Base-by-base conservation (phyloP, 116 monocot genomes). In the Zostera marina region DNA sequence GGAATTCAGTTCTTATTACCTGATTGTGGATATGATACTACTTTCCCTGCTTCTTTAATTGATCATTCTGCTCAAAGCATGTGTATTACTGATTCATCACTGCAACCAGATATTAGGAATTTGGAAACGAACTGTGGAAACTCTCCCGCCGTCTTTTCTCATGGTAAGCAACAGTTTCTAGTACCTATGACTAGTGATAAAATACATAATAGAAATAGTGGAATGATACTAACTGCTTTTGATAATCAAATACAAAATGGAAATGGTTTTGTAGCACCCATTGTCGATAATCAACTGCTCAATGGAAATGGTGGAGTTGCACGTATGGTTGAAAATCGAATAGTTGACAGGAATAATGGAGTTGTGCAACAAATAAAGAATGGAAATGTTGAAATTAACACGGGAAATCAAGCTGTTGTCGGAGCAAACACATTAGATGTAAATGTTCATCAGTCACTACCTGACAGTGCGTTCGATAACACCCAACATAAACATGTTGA, bases 401-500 rank as follows among this genome's bases (percentile, higher is more conserved):
- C 16, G 15, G 70, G 38, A 32, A 65, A 57, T 63, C 60, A 73
- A 70, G 46, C 53, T 15, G 52, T 74, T 68, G 72, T 58, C 17
- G 43, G 74, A 64, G 58, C 51, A 23, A 45, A 60, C 13, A 21
- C 56, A 42, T 52, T 66, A 45, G 15, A 66, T 52, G 66, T 15
- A 17, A 59, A 69, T 51, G 58, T 70, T 42, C 63, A 77, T 40
- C 53, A 23, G 12, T 61, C 66, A 32, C 67, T 70, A 22, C 22
- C 65, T 3, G 77, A 69, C 40, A 70, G 68, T 44, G 20, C 70
- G 41, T 76, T 78, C 42, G 68, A 60, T 47, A 63, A 51, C 39
- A 73, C 73, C 39, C 56, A 66, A 40, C 71, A 76, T 60, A 78
- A 73, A 47, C 77, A 75, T 58, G 49, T 73, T 22, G 66, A 54